phyloP scores from a whole-genome alignment of 1,139 yeast genomes.

The Blastobotrys aristatus region DNA sequence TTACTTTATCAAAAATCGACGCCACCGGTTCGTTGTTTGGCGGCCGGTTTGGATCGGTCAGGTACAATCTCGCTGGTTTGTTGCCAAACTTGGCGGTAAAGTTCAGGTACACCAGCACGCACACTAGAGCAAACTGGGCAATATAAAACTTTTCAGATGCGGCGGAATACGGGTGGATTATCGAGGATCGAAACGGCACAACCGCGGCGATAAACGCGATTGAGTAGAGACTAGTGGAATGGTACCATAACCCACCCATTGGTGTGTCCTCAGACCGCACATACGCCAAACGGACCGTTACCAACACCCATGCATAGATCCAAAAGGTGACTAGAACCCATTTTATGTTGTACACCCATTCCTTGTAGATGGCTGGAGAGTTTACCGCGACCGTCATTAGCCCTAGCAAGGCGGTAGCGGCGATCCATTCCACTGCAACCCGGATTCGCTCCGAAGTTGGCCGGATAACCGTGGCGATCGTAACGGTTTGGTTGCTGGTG shows the following conservation, averaged over 20 bases:
- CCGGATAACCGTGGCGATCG: slow-evolving; percentile 27
- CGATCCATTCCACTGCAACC: slow-evolving; percentile 25
- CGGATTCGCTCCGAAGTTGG: slow-evolving; percentile 27
- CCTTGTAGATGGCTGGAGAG: slow-evolving; percentile 32
- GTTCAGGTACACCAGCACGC: slow-evolving; percentile 44
- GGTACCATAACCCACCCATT: slow-evolving; percentile 53
- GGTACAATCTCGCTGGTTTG: slow-evolving; percentile 36
- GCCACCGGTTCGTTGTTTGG: slow-evolving; percentile 77
- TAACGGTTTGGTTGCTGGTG: slow-evolving; percentile 16
- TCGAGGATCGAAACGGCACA: slow-evolving; percentile 60
- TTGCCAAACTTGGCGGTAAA: slow-evolving; percentile 63
- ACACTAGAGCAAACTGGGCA: slow-evolving; percentile 33
- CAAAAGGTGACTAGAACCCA: slow-evolving; percentile 38
- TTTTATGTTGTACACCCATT: slow-evolving; percentile 2
- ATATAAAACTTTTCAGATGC: slow-evolving; percentile 34
- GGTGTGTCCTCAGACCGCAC: slow-evolving; percentile 34
- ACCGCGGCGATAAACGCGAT: slow-evolving; percentile 49
- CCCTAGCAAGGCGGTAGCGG: slow-evolving; percentile 37
- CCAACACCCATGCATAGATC: slow-evolving; percentile 50
- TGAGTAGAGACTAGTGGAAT: slow-evolving; percentile 56
- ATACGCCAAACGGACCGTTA: slow-evolving; percentile 48
- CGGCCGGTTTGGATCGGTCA: slow-evolving; percentile 35
- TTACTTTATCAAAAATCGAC: slow-evolving; percentile 52
- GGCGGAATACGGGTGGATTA: slow-evolving; percentile 43
- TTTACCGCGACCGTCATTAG: slow-evolving; percentile 34